A percentile compares a stretch with the other conserved stretches of the same genome.
These are phyloP conservation scores for Wallacemonas rigidus DNA, from an alignment of 208 protist species.

Conservation along the genomic window DNA sequence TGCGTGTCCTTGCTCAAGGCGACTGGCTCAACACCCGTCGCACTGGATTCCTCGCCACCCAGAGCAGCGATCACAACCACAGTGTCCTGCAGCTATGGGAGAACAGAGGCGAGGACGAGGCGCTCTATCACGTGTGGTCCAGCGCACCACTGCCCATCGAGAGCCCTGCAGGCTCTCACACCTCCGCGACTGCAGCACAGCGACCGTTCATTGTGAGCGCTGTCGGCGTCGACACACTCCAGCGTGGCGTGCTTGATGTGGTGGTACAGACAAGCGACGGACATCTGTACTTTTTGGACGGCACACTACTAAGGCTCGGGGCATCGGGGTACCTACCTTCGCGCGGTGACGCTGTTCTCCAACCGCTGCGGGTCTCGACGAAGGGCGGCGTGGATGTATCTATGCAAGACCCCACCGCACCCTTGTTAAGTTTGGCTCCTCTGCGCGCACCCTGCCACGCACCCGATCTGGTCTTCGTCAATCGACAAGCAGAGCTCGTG, in stretches of 20 bases:
- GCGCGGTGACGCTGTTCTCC: neutral
- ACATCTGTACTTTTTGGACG: slow-evolving; percentile 27
- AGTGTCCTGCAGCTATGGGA: slow-evolving; percentile 13
- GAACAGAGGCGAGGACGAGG: neutral
- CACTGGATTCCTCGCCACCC: slow-evolving; percentile 28
- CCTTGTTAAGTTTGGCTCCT: slow-evolving; percentile 19
- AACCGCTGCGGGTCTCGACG: neutral
- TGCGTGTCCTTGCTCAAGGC: slow-evolving; percentile 24
- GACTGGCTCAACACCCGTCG: slow-evolving; percentile 28
- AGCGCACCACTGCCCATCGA: slow-evolving; percentile 1
- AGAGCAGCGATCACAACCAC: neutral
- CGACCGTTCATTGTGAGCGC: slow-evolving; percentile 46
- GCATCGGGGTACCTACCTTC: neutral
- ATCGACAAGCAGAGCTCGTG: slow-evolving; percentile 26
- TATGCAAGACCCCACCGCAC: slow-evolving; percentile 2
- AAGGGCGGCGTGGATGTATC: neutral
- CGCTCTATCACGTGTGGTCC: neutral
- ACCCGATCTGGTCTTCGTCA: slow-evolving; percentile 35
- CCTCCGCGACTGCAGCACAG: neutral
- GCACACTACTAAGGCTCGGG: neutral
- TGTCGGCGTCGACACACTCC: slow-evolving; percentile 41
- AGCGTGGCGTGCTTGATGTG: slow-evolving; percentile 40
- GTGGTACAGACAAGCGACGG: slow-evolving; percentile 50
- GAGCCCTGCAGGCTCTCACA: neutral
- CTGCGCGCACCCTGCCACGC: slow-evolving; percentile 10